phyloP scores from a whole-genome alignment of 1,139 yeast species.

The Hansenula lynferdii region DNA sequence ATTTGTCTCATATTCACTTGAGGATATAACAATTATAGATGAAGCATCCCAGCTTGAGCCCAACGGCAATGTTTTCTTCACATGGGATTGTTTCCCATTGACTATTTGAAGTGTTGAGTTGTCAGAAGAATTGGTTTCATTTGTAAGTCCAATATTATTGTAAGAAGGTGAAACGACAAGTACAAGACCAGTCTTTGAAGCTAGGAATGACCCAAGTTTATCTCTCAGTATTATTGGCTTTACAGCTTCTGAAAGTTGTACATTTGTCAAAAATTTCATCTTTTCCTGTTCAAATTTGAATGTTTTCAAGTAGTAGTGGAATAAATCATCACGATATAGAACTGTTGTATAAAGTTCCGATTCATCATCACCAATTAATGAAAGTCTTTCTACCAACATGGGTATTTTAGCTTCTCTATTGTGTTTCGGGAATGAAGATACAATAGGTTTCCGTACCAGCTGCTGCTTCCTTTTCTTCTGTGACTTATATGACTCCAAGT shows the following conservation, averaged over 20 bases:
- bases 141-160: neutral
- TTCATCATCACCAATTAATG: constrained; percentile 5
- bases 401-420: constrained; percentile 10
- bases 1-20: neutral
- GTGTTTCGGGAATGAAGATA: constrained; percentile 8
- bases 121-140: no score
- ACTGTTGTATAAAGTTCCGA: constrained; percentile 6
- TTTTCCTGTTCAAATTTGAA: neutral
- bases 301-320: constrained; percentile 9
- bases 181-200: constrained; percentile 12
- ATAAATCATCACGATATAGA: constrained; percentile 17
- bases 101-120: neutral
- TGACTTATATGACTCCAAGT: constrained; percentile 7
- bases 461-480: constrained; percentile 4
- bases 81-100: neutral
- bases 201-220: constrained; percentile 10
- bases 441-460: constrained; percentile 9
- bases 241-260: constrained; percentile 6
- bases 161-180: constrained; percentile 4
- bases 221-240: constrained; percentile 7
- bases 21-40: constrained; percentile 6
- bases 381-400: constrained; percentile 9
- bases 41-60: constrained; percentile 8
- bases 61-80: neutral
- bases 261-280: neutral